These are phyloP conservation scores for Trichophyton rubrum DNA, from an alignment of 2,329 filamentous ascomycete genomes.

Conservation along the genomic window DNA sequence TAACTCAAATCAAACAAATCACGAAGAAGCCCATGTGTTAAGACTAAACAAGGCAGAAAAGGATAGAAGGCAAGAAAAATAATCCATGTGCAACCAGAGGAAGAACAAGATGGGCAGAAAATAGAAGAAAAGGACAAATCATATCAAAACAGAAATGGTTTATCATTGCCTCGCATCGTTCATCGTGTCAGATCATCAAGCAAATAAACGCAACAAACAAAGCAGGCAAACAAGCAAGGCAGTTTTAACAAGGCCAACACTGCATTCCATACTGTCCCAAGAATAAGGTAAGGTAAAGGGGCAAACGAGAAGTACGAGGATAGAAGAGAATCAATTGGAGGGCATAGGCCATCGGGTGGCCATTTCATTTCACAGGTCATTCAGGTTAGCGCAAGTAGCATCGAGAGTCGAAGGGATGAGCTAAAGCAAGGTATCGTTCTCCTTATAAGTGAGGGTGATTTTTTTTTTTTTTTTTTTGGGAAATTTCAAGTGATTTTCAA, in stretches of 20 bases:
- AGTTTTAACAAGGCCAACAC: neutral
- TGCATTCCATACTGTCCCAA: neutral
- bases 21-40: neutral
- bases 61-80: neutral
- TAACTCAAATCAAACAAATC: neutral
- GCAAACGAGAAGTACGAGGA: neutral
- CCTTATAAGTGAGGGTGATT: neutral
- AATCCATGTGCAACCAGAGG: neutral
- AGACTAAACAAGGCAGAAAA: neutral
- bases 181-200: conserved; percentile 2
- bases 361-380: neutral
- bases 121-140: neutral
- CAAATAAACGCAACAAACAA: neutral
- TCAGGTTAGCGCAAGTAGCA: neutral
- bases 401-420: neutral
- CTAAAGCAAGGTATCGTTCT: neutral
- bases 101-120: neutral
- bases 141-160: conserved; percentile 1
- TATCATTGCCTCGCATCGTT: conserved; percentile 4
- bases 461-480: neutral
- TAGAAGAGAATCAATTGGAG: neutral
- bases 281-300: neutral
- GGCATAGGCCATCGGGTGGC: neutral
- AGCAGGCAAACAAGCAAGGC: too few species aligned
- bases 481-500: neutral